Evolutionary conservation across 2,329 filamentous ascomycete genomes (phyloP), one percentile per base, ranked within the genome.

Genomic region (Davidsoniella neocaledoniae): DNA sequence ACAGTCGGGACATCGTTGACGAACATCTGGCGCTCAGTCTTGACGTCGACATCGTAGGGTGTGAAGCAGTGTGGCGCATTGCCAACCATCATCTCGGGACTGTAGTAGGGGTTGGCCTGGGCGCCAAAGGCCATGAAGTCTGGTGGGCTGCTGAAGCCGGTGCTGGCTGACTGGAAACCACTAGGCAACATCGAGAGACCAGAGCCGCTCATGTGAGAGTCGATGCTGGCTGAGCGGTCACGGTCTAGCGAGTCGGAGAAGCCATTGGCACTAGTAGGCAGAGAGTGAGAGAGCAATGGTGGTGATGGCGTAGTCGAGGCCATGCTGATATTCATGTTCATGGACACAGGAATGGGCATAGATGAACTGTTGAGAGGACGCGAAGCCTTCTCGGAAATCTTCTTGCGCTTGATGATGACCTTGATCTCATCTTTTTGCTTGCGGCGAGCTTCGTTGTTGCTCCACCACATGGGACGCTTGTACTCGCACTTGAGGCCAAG

Each of bases 381-480:
- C 48, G 78, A 73, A 48, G 77, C 72, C 77, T 94, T 94, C 68
- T 95, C 90, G 23, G 81, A 80, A 57, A 93, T 74, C 76, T 96
- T 96, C 63, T 91, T 96, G 63, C 82, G 79, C 77, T 94, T 95
- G 72, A 98, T 96, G 66, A 90, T 86, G 66, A 83, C 82, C 74
- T 98, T 98, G 73, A 98, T 94, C 57, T 81, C 71, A 62, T 96
- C 91, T 69, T 96, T 98, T 64, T 95, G 86, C 51, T 80, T 70
- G 58, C 82, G 78, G 57, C 91, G 76, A 61, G 83, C 79, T 55
- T 94, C 87, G 61, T 84, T 83, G 72, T 91, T 95, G 67, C 82
- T 84, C 91, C 91, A 98, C 91, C 91, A 98, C 68, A 85, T 78
- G 37, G 91, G 91, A 61, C 88, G 74, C 73, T 94, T 94, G 71